Evolutionary conservation across 371 early-diverging fungal genomes (phyloP), one percentile per base, ranked within the genome.

Genomic region (Apophysomyces elegans): DNA sequence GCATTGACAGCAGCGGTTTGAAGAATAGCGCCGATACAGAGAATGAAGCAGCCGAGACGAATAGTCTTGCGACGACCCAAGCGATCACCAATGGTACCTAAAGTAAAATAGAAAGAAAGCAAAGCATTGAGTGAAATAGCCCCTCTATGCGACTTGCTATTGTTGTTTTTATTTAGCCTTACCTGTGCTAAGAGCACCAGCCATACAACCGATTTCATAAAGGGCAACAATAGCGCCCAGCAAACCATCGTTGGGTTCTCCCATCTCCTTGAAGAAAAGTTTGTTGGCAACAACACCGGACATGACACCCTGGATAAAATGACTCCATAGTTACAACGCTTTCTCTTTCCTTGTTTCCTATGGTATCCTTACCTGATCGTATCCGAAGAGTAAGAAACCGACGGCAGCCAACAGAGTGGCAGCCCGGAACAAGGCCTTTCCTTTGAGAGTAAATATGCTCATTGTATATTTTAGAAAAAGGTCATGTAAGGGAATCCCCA

Each of bases 351-450:
- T 47, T 56, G 32, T 26, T 26, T 26, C 32, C 32, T 26, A 26
- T 26, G 32, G 32, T 26, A 26, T 26, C 32, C 41, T 46, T 72
- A 78, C 82, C 62, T 81, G 82, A 71, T 79, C 83, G 57, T 82
- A 82, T 68, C 83, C 83, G 62, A 82, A 82, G 39, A 82, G 70
- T 61, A 82, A 73, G 66, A 82, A 82, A 64, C 79, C 79, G n/a
- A 74, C 61, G 47, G 78, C 83, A 43, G 83, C 83, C 66, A 82
- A 63, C n/a, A 67, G 39, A 14, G 83, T 82, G 9, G 78, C 69
- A 14, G 80, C 78, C 26, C 59, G 66, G 44, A 82, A 71, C 14
- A 82, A 60, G 44, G 78, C 62, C 54, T 73, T 65, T 54, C 83
- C 83, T 70, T 82, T 76, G 26, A 82, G 71, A 47, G 50, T 43